Percentiles rank a stretch among this genome's conserved stretches.
Evolutionary conservation across 2,329 filamentous ascomycete species (phyloP).

Genomic region (Epichloe elymi): DNA sequence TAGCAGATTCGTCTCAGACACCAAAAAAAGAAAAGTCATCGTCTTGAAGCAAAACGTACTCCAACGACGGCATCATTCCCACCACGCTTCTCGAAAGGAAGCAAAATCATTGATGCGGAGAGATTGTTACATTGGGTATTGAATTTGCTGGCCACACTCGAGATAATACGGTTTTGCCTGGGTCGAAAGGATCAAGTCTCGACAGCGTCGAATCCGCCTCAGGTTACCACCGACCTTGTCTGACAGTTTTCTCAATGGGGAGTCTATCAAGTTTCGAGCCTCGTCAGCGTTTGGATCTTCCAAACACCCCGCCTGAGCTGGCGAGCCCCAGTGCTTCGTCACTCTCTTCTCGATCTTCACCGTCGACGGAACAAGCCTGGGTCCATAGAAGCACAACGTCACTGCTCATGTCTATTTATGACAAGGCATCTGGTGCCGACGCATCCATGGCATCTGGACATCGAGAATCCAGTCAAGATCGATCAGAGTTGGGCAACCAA

Average conservation of each 20-base stretch:
- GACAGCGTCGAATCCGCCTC: background rate
- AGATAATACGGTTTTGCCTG: background rate
- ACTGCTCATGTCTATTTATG: slow-evolving; percentile 47
- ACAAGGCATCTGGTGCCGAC: slow-evolving; percentile 30
- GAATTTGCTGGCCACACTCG: background rate
- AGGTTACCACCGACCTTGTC: background rate
- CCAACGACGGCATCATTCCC: background rate
- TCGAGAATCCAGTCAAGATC: slow-evolving; percentile 21
- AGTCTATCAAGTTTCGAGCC: slow-evolving; percentile 37
- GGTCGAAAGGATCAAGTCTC: background rate
- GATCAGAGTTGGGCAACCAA: slow-evolving; percentile 21
- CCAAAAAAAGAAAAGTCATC: background rate
- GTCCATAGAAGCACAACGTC: slow-evolving; percentile 27
- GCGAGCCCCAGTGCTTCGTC: slow-evolving; percentile 37
- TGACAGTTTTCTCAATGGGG: slow-evolving; percentile 36
- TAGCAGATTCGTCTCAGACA: background rate
- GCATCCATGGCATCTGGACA: slow-evolving; percentile 27
- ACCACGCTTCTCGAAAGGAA: background rate
- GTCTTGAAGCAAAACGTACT: background rate
- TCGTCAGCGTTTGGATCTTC: slow-evolving; percentile 35
- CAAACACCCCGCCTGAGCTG: slow-evolving; percentile 41
- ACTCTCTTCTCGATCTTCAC: slow-evolving; percentile 30
- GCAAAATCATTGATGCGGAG: background rate
- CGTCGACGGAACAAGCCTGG: slow-evolving; percentile 32
- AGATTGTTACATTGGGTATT: background rate